These are phyloP conservation scores for Coleophoma cylindrospora DNA, from an alignment of 2,329 filamentous ascomycete species.

Conservation along the genomic window DNA sequence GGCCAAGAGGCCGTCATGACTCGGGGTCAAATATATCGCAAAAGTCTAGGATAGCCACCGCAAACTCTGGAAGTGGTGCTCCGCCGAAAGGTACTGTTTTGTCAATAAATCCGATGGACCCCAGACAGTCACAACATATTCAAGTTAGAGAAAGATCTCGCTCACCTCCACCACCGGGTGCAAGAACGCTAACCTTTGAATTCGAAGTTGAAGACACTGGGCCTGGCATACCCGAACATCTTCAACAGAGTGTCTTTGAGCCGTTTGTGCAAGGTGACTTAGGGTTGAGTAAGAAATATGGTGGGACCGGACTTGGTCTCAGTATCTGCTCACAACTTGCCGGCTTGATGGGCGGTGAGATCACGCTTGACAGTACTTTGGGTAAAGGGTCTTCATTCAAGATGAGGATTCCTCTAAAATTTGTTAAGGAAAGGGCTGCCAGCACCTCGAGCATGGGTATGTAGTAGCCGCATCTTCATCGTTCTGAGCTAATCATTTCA, in stretches of 20 bases:
- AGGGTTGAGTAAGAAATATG: constrained; percentile 83
- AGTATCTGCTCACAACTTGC: constrained; percentile 88
- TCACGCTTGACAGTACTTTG: constrained; percentile 65
- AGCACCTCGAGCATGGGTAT: constrained; percentile 17
- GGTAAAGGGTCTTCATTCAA: constrained; percentile 77
- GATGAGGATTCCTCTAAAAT: constrained; percentile 76
- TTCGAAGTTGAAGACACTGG: constrained; percentile 88
- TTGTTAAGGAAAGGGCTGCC: constrained; percentile 59
- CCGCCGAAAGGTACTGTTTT: constrained; percentile 45
- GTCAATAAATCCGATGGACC: constrained; percentile 57
- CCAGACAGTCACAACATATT: constrained; percentile 23
- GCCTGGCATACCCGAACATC: constrained; percentile 72
- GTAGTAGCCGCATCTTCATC: background rate
- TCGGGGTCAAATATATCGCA: constrained; percentile 39
- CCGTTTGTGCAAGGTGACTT: constrained; percentile 93
- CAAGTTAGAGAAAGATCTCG: constrained; percentile 48
- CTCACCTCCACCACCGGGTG: constrained; percentile 54
- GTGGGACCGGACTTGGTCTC: constrained; percentile 80
- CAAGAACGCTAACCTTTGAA: constrained; percentile 70
- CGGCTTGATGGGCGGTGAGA: constrained; percentile 73
- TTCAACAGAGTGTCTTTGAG: constrained; percentile 84
- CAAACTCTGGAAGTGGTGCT: constrained; percentile 14
- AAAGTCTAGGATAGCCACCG: constrained; percentile 34
- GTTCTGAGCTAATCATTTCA: background rate
- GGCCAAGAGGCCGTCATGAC: constrained; percentile 17